Evolutionary conservation across 306 rosid species (phyloP), one percentile per base, ranked within the genome.

Genomic region (Rosa rugosa): DNA sequence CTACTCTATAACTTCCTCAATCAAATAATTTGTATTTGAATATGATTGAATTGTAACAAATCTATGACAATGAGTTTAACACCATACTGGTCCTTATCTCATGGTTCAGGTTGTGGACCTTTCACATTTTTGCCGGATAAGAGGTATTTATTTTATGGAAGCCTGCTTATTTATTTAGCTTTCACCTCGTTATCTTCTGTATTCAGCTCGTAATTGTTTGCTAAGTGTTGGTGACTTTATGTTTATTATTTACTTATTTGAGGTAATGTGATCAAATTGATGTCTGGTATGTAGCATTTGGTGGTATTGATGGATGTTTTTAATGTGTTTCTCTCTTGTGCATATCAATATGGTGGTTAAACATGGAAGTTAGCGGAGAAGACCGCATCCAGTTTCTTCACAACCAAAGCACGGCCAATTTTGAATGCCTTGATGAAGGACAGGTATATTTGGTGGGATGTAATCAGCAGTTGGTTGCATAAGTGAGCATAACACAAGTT

Each of bases 401-500:
- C 87, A 94, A 92, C 84, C 98, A 94, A 86, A 91, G 90, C 80
- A 94, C 98, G 11, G 97, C 97, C 74, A 86, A 94, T 88, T 91
- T 94, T 53, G 97, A 94, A 76, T 53, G 85, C 80, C 93, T 92
- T 56, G 80, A 63, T 40, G 80, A 89, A 75, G 98, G 97, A 51
- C 95, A 94, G 83, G 98, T 94, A 86, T 92, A 82, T 75, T 65
- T 46, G 38, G 42, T 59, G 66, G 72, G 79, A 81, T 59, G 80
- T 75, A 53, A 75, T 79, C 54, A 14, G 76, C 59, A 71, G 23
- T 68, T 84, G 80, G 54, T 75, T 80, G 77, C 87, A 71, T 77
- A 65, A 63, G 20, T 74, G 54, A 68, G 9, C 79, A 67, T 25
- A 65, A 44, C 27, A 72, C 77, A 62, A 71, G 64, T 80, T 82